A percentile compares a stretch with the other conserved stretches of the same genome.
Conservation (phyloP, 164 flowering plant species). For the Nymphaea colorata region DNA sequence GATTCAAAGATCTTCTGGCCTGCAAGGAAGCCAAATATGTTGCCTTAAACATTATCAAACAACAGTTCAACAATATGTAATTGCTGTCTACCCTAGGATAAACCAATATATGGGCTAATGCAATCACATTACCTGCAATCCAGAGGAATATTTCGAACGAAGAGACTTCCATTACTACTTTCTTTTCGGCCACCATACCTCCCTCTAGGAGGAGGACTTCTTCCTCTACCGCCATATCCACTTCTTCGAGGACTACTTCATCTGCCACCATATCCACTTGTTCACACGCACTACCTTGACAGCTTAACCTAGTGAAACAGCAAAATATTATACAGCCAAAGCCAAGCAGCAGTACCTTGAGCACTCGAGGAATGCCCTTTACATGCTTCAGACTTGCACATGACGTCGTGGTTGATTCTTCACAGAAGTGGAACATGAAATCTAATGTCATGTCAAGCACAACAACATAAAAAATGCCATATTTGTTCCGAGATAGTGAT, state of each 20-base stretch:
- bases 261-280: conserved; percentile 57
- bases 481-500: conserved; percentile 4
- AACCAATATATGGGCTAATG: conserved; percentile 5
- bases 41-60: not conserved
- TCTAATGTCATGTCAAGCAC: conserved; percentile 29
- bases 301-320: too few species aligned
- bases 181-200: conserved; percentile 61
- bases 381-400: conserved; percentile 75
- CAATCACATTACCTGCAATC: conserved; percentile 46
- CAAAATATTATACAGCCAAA: too few species aligned
- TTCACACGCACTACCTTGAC: too few species aligned
- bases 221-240: conserved; percentile 47
- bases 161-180: conserved; percentile 55
- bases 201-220: conserved; percentile 48
- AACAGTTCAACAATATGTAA: not conserved
- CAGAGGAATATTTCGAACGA: conserved; percentile 77
- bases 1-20: conserved; percentile 68
- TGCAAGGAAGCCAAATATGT: conserved; percentile 12
- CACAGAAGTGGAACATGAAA: conserved; percentile 75
- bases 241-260: conserved; percentile 73
- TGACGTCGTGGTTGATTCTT: conserved; percentile 64
- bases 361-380: conserved; percentile 67
- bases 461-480: too few species aligned
- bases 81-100: not conserved
- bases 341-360: conserved; percentile 59